Evolutionary conservation across 1,284 basidiomycete genomes (phyloP), one percentile per base, ranked within the genome.

Genomic region (Irpex sp.): DNA sequence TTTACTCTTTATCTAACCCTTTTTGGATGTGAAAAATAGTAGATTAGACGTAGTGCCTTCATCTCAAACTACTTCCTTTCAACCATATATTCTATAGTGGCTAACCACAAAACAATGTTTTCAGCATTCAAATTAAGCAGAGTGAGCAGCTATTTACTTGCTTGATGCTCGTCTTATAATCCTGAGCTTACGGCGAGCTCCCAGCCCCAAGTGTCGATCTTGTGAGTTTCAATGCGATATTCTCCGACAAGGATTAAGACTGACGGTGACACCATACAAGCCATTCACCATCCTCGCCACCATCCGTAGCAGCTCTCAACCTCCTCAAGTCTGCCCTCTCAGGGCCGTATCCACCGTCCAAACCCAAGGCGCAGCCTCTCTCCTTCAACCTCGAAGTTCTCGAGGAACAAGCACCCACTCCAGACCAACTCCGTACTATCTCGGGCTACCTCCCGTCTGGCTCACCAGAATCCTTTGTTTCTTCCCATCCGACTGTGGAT

Each of bases 361-460:
- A 76, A 17, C 67, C 79, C 0, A 72, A 75, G 5, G 76, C 77
- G 0, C 72, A 78, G 4, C 86, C 90, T 0, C 82, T 92, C 17
- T 74, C 83, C 15, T 92, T 90, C 76, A 81, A 88, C 63, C 82
- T 92, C 17, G 85, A 90, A 61, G 85, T 92, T 26, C 77, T 92
- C 56, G 88, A 91, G 70, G 79, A 81, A 15, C 71, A 68, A 57
- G 79, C 86, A 0, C 90, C 90, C 0, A 92, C 83, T 0, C 57
- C 83, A 0, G 88, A 91, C 71, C 90, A 92, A 70, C 72, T 92
- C 37, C 75, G 74, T 26, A 87, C 83, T 9, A 90, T 92, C 57
- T 70, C 89, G 8, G 82, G 83, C 2, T 92, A 89, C 69, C 73
- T 88, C 9, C 68, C 70, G 17, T 69, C 67, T 21, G 73, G 60